Evolutionary conservation across 2,329 filamentous ascomycete genomes (phyloP), one percentile per base, ranked within the genome.

Genomic region (Aspergillus latus): DNA sequence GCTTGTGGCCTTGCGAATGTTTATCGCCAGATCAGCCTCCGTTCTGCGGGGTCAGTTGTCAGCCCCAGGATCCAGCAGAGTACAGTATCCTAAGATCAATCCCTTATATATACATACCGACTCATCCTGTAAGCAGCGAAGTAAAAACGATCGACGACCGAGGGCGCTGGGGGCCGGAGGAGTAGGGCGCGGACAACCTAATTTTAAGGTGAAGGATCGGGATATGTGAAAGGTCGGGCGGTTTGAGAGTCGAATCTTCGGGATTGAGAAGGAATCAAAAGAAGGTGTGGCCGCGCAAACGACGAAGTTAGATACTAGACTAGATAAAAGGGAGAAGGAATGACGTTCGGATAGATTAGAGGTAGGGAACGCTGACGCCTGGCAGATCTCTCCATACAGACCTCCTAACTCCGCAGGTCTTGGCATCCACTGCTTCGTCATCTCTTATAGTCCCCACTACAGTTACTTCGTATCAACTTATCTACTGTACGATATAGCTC

Each of bases 1-100:
- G 68, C 81, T 85, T 13, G 84, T 87, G 36, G 85, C 85, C 75
- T 88, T 88, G 68, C 82, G 82, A 71, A 88, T 87, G 73, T 87
- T 85, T 69, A 85, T 83, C 68, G 83, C 79, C 62, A 88, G 78
- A 70, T 88, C 84, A 46, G 82, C 78, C 72, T 88, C 85, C 65
- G 84, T 82, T 71, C 82, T 83, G 58, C 52, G 21, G 21, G 26
- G 26, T 13, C 13, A 28, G 11, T 13, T 40, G 43, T 59, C 37
- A 59, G 54, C 44, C 37, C 32, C n/a, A 15, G 11, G 3, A 4
- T 32, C 32, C 16, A 9, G 40, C 15, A 16, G 16, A 46, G 11
- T 13, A 29, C 11, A 8, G 13, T 6, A 8, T 13, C 30, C 16
- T 28, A 11, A 9, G 8, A n/a, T 21, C 15, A 32, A 29, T 40